Percentiles rank a stretch among this genome's conserved stretches.
These are phyloP conservation scores for Chrysanthemum makinoi DNA, from an alignment of 129 eudicot species.

Conservation along the genomic window DNA sequence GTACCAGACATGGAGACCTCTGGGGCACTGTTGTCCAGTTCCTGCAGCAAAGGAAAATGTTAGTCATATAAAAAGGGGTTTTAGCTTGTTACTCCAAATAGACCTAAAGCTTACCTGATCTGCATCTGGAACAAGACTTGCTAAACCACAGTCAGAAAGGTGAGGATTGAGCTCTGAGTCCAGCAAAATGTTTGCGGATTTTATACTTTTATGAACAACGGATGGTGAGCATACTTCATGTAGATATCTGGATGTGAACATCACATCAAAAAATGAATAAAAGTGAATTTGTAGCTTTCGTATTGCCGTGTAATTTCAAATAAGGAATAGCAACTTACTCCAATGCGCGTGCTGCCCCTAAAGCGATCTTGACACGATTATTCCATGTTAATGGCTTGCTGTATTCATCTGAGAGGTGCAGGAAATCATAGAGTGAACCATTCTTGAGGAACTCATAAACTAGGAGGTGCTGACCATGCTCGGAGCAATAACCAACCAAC, in stretches of 20 bases:
- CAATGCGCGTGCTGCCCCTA: conserved; percentile 93
- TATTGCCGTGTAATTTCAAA: not conserved
- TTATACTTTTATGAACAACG: conserved; percentile 76
- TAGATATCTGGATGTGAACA: conserved; percentile 59
- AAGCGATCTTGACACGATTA: conserved; percentile 90
- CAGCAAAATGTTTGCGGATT: conserved; percentile 83
- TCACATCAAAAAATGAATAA: not conserved
- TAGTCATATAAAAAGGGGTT: not conserved
- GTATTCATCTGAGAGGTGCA: conserved; percentile 83
- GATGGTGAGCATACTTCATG: conserved; percentile 99
- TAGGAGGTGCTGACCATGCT: conserved; percentile 89
- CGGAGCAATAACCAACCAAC: conserved; percentile 88
- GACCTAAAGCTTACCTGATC: conserved; percentile 59
- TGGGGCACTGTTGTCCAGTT: conserved; percentile 71
- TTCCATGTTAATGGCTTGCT: conserved; percentile 94
- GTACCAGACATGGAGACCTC: conserved; percentile 97
- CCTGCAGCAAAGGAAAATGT: conserved; percentile 42
- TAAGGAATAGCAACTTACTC: conserved; percentile 58
- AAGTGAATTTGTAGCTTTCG: not conserved
- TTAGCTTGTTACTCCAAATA: conserved; percentile 1
- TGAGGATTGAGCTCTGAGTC: conserved; percentile 92
- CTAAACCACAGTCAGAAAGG: conserved; percentile 91
- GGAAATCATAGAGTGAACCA: conserved; percentile 82
- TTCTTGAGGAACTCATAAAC: conserved; percentile 82
- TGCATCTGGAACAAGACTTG: conserved; percentile 74